Evolutionary conservation across 140 eudicot species (phyloP).

Genomic region (Cichorium intybus): DNA sequence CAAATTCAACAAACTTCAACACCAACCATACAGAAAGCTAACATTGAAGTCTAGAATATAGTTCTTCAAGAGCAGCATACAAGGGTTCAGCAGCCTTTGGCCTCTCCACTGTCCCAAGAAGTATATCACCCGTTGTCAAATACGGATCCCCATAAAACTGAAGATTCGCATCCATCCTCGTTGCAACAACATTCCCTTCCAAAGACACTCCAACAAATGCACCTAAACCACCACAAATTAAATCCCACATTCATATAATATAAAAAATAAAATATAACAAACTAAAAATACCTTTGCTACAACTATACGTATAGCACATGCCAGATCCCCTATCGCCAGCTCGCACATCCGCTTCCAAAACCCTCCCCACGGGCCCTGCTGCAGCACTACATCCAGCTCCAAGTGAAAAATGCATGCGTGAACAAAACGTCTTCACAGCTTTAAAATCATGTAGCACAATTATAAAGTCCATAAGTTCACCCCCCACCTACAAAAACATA

Average conservation of each 20-base stretch:
- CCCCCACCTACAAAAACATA: conserved; percentile 64
- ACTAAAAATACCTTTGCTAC: conserved; percentile 80
- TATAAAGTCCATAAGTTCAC: conserved; percentile 97
- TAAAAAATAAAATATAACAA: background rate
- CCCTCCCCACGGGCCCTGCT: conserved; percentile 96
- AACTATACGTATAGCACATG: conserved; percentile 94
- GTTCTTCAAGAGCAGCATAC: conserved; percentile 74
- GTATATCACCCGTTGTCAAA: conserved; percentile 80
- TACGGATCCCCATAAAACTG: conserved; percentile 93
- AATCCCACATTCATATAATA: background rate
- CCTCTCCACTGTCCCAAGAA: conserved; percentile 81
- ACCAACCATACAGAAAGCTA: background rate
- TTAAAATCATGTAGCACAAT: conserved; percentile 85
- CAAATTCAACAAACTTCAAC: background rate
- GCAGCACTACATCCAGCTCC: conserved; percentile 99
- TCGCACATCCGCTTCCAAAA: conserved; percentile 92
- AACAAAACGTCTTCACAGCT: conserved; percentile 95
- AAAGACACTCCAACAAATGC: conserved; percentile 96
- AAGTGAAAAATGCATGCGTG: conserved; percentile 97
- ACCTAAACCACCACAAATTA: conserved; percentile 42
- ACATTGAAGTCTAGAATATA: conserved; percentile 44
- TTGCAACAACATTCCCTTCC: conserved; percentile 83
- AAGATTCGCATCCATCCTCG: conserved; percentile 92
- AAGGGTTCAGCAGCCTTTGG: conserved; percentile 96
- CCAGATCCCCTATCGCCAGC: conserved; percentile 99